phyloP scores from a whole-genome alignment of 2,329 filamentous ascomycete genomes.

The Ceratocystiopsis brevicomis region DNA sequence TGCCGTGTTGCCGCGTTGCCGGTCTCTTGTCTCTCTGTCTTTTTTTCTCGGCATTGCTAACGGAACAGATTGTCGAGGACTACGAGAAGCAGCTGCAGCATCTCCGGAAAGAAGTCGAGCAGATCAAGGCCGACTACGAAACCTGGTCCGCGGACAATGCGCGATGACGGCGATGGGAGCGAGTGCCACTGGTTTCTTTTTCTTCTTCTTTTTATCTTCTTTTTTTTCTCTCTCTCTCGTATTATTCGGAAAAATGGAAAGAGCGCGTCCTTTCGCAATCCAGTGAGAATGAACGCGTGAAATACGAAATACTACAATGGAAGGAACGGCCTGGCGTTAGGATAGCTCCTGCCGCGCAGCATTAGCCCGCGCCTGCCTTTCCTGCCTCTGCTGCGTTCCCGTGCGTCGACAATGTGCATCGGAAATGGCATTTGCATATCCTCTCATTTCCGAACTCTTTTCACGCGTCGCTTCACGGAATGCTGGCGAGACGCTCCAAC shows the following conservation, averaged over 20 bases:
- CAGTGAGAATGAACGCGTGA: background rate
- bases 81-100: conserved; percentile 66
- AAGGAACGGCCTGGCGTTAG: too few relatives aligned
- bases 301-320: background rate
- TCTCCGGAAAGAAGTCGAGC: conserved; percentile 52
- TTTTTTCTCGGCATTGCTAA: conserved; percentile 5
- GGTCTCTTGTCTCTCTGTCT: background rate
- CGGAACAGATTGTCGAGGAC: conserved; percentile 50
- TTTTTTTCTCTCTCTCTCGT: background rate
- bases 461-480: too few relatives aligned
- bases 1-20: too few relatives aligned
- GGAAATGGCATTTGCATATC: too few relatives aligned
- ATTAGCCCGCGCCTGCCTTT: too few relatives aligned
- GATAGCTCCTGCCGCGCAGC: too few relatives aligned
- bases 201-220: background rate
- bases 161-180: too few relatives aligned
- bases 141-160: conserved; percentile 20
- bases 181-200: background rate
- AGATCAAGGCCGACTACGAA: conserved; percentile 37
- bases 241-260: background rate
- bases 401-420: too few relatives aligned
- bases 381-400: too few relatives aligned
- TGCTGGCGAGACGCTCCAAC: too few relatives aligned
- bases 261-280: background rate
- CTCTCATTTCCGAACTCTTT: too few relatives aligned